phyloP scores from a whole-genome alignment of 495 filamentous ascomycete species.

The Penicillium manginii region DNA sequence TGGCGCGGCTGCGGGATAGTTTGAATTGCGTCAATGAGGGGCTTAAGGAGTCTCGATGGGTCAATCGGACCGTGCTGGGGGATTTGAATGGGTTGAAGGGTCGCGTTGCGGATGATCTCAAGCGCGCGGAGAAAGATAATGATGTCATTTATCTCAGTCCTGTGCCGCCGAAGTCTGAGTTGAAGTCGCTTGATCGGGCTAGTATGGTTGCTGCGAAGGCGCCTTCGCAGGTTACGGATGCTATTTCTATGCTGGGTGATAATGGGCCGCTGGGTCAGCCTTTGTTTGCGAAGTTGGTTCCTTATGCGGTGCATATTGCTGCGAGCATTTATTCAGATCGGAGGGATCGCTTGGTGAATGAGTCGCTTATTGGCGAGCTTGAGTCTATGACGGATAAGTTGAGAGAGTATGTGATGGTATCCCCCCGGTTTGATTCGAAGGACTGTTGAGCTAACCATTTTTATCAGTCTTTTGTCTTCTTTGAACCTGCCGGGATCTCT shows the following conservation, averaged over 20 bases:
- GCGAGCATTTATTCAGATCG: constrained; percentile 94
- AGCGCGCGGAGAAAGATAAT: constrained; percentile 94
- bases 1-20: constrained; percentile 81
- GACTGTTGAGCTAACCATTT: constrained; percentile 16
- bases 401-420: constrained; percentile 59
- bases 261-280: constrained; percentile 79
- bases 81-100: constrained; percentile 85
- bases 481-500: constrained; percentile 91
- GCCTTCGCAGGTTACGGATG: constrained; percentile 81
- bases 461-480: constrained; percentile 64
- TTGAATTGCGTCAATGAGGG: constrained; percentile 84
- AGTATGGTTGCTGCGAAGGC: constrained; percentile 83
- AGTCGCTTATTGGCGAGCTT: constrained; percentile 79
- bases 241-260: constrained; percentile 77
- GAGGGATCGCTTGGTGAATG: constrained; percentile 84
- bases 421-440: neutral
- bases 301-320: constrained; percentile 93
- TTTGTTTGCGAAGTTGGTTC: constrained; percentile 88
- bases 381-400: constrained; percentile 80
- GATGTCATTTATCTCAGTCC: constrained; percentile 87
- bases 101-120: constrained; percentile 82
- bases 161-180: constrained; percentile 86
- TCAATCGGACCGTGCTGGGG: constrained; percentile 80
- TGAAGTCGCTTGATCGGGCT: constrained; percentile 82
- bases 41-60: constrained; percentile 80